Percentiles rank a stretch among this genome's conserved stretches.
Conservation (phyloP, 1,284 basidiomycete species). For the Ustilago shanxiensis region DNA sequence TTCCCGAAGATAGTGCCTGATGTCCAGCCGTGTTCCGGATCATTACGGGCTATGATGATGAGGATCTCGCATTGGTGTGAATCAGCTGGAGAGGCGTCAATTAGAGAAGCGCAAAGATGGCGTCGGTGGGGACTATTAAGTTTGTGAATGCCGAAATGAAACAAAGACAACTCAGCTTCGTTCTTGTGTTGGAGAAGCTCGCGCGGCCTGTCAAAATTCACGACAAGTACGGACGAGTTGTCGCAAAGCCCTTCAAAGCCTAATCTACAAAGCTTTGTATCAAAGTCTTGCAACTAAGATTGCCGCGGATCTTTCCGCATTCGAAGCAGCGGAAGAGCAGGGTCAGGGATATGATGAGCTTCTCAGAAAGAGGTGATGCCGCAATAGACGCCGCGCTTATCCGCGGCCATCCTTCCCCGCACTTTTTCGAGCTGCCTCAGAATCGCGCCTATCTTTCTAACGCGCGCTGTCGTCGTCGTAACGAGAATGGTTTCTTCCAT, state of each 20-base stretch:
- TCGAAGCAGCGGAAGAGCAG: background rate
- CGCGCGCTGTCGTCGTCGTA: background rate
- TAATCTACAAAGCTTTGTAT: conserved; percentile 22
- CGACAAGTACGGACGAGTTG: background rate
- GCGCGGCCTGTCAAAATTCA: background rate
- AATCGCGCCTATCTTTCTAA: background rate
- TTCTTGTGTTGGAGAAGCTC: background rate
- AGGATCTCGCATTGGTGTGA: background rate
- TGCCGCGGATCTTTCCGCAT: background rate
- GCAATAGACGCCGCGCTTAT: background rate
- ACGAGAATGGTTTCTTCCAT: background rate
- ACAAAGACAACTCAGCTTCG: conserved; percentile 3
- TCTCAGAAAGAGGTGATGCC: background rate
- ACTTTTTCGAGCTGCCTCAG: background rate
- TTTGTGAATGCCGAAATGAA: background rate
- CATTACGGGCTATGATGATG: background rate
- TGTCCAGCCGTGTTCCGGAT: background rate
- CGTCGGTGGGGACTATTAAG: conserved; percentile 17
- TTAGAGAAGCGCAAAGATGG: conserved; percentile 1
- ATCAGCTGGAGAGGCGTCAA: background rate
- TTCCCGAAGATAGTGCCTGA: background rate
- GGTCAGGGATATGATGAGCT: too few relatives aligned
- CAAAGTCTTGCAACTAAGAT: background rate
- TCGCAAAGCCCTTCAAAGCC: conserved; percentile 11
- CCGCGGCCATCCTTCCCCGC: conserved; percentile 11